phyloP scores from a whole-genome alignment of 495 filamentous ascomycete species.

The Trichoderma parareesei region DNA sequence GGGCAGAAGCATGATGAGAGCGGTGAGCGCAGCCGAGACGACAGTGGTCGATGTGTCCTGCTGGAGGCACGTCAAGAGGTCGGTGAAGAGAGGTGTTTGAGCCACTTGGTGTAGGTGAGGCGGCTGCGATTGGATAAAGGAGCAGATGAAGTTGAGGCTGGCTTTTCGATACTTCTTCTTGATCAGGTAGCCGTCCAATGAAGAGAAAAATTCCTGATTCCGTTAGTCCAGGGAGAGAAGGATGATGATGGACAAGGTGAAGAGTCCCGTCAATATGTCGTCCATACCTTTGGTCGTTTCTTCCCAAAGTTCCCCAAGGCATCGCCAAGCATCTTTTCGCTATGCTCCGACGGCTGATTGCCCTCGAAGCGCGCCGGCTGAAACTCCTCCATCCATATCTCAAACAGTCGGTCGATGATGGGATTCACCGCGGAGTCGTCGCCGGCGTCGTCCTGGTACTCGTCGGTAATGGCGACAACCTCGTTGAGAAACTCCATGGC shows the following conservation, averaged over 20 bases:
- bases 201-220: conserved; percentile 49
- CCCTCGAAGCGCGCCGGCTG: conserved; percentile 34
- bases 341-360: conserved; percentile 39
- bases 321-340: conserved; percentile 45
- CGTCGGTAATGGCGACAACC: conserved; percentile 49
- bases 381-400: conserved; percentile 50
- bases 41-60: conserved; percentile 63
- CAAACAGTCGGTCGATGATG: conserved; percentile 45
- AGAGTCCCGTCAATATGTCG: neutral
- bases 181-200: conserved; percentile 51
- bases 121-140: conserved; percentile 58
- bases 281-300: conserved; percentile 55
- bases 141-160: conserved; percentile 50
- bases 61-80: conserved; percentile 60
- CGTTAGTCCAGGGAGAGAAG: neutral
- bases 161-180: conserved; percentile 49
- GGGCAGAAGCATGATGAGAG: conserved; percentile 66
- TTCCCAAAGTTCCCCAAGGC: conserved; percentile 52
- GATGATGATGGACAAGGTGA: conserved; percentile 13
- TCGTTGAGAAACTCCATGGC: conserved; percentile 48
- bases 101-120: conserved; percentile 64
- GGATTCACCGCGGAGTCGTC: conserved; percentile 31
- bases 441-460: conserved; percentile 32
- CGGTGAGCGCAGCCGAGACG: conserved; percentile 56
- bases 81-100: conserved; percentile 56